Percentiles rank a stretch among this genome's conserved stretches.
Evolutionary conservation across 495 filamentous ascomycete species (phyloP).

Genomic region (Pyrenopolyporus hunteri): DNA sequence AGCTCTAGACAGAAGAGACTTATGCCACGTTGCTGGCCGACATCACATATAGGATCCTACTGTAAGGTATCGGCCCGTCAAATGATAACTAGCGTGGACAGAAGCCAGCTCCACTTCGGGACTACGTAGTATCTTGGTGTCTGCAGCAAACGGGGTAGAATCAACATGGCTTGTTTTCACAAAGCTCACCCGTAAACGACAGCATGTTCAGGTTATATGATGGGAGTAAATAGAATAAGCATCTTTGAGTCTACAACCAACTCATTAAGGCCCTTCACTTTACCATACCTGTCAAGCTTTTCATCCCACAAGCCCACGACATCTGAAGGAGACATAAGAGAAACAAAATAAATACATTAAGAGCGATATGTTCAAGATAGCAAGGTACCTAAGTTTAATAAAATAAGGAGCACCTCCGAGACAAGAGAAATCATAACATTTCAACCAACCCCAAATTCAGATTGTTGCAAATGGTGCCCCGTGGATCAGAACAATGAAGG

Average conservation of each 20-base stretch:
- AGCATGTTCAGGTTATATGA: no score
- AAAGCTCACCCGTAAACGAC: no score
- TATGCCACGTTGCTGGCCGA: conserved; percentile 19
- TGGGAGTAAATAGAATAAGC: not conserved
- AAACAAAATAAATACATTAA: conserved; percentile 14
- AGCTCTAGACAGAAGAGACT: conserved; percentile 2
- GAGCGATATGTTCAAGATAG: no score
- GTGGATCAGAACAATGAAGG: not conserved
- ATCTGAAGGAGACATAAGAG: conserved; percentile 1
- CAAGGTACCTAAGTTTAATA: no score
- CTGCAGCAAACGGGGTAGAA: not conserved
- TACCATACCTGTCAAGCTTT: not conserved
- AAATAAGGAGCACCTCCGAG: no score
- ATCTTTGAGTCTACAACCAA: not conserved
- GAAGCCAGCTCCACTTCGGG: not conserved
- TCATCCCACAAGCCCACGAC: not conserved
- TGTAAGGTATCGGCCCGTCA: conserved; percentile 8
- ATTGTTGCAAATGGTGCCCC: not conserved
- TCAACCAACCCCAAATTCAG: conserved; percentile 14
- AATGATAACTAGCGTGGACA: not conserved
- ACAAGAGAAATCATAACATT: conserved; percentile 17
- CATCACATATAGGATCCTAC: conserved; percentile 13
- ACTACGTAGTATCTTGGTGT: not conserved
- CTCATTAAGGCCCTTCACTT: not conserved
- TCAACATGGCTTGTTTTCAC: not conserved